Base-by-base conservation (phyloP, 208 protist genomes). In the Balamuthia mandrillaris region DNA sequence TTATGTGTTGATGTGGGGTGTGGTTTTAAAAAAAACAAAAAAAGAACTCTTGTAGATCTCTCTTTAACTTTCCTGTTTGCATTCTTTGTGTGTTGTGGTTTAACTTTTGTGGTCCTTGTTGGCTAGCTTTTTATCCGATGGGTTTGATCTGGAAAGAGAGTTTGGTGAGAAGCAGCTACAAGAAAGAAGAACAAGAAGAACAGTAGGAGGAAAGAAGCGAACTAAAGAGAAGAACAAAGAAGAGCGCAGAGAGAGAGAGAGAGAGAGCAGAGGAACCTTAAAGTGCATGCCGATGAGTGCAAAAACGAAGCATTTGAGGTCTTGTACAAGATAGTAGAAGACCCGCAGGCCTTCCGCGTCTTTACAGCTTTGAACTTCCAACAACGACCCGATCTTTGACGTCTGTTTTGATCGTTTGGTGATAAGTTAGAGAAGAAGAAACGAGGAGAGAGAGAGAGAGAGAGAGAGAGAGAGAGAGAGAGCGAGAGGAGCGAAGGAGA, bases 251-350 rank as follows among this genome's bases (percentile, higher is more conserved):
- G 10, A n/a, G 18, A 3, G 54, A 1, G 61, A 10, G 18, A 42
- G 9, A 39, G 42, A 2, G 2, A 0, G 60, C 7, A 54, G 10
- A 41, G 3, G 54, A 44, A 96, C 88, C 89, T 96, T 97, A 89
- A 97, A 97, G 83, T 98, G 95, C 29, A 98, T 77, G 56, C 72
- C 68, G 44, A 97, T 97, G 4, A 97, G 75, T 27, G 95, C 93
- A 63, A 98, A 95, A 35, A 97, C 95, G 39, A 98, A 88, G 88
- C 91, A 95, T 60, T 96, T 97, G 9, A 98, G 81, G 86, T 98
- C 96, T 89, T 97, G 95, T 21, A 95, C 90, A 18, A 98, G 84
- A 86, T 96, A 97, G 89, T 97, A 97, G 86, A 98, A 97, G 16
- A 90, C 89, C 14, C 89, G 82, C 18, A 98, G 88, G n/a, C 96